Base-by-base conservation (phyloP, 1,284 basidiomycete species). In the Xerocomus amazonicus region DNA sequence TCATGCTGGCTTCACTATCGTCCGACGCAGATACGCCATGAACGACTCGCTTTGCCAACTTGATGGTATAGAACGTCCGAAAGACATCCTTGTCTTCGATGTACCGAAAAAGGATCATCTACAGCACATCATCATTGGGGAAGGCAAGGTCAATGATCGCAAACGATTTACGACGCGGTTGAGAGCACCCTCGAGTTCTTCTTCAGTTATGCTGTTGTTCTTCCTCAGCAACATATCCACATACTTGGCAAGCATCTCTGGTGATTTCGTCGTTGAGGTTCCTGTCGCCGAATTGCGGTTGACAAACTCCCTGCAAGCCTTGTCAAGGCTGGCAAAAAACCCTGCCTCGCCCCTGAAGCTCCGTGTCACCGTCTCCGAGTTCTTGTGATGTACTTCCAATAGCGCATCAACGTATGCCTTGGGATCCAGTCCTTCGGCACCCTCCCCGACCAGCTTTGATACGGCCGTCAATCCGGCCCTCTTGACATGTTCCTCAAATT, bases 1-100 rank as follows among this genome's bases (percentile, higher is more conserved):
- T 99, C 97, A 99, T 99, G 70, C 89, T 94, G 27, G 91, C 89
- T 68, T 99, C 97, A 19, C 87, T 89, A 72, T 99, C 97, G 62
- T 98, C 96, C 4, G 95, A 98, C 6, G 94, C 93, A 19, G 94
- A 97, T 17, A 90, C 83, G 31, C 85, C 86, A 60, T 93, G 88
- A 57, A 99, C 95, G 32, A 99, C 82, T 59, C 97, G 92, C 66
- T 92, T 92, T 40, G 94, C 94, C 17, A 99, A 76, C 74, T 96
- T 96, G 61, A 93, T 97, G 39, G 91, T 91, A 75, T 99, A 99
- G 79, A 97, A 99, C 40, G 92, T 93, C 68, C 98, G 96, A 86
- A 99, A 99, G 10, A 99, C 94, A 63, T 99, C 97, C 77, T 97
- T 97, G 76, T 99, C 97, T 69, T 97, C 94, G 59, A 99, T 88